Evolutionary conservation across 169 alveolate genomes (phyloP), one percentile per base, ranked within the genome.

Genomic region (Cryptosporidium andersoni): DNA sequence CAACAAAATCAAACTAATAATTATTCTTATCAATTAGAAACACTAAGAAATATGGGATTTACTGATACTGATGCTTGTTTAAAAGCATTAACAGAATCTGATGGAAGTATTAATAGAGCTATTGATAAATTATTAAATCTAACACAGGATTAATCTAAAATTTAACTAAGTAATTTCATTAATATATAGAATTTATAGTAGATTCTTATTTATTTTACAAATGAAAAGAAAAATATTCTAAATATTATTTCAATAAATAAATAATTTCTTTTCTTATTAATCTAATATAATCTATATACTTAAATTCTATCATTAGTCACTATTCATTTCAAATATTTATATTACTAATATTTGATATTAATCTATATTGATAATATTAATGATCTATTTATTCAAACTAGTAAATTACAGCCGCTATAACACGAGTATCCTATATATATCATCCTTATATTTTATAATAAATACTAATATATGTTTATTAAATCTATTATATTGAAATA

Each of bases 41-140:
- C 90, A 45, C 91, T 93, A 74, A 88, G 81, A 25, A 91, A 64
- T 45, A 93, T 93, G 95, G 96, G 96, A 3, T 64, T 93, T 51
- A 89, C 92, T 25, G 95, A 93, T 66, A 88, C 90, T 1, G 91
- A 91, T 3, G 90, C 90, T 49, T 92, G 95, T 63, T 63, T 93
- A 48, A 91, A 82, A 51, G 95, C 95, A 3, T 81, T 93, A 8
- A 88, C 91, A 80, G 92, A 89, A 16, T 80, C 96, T 34, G 93
- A 93, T 60, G 96, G 96, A 51, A 93, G 93, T 80, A 56, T 93
- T 12, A 91, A 90, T 51, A 74, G 90, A 65, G 96, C 96, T 39
- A 68, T 93, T 16, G 95, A 90, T 49, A 82, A 91, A 11, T 74
- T 93, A 51, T 55, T 92, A 51, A 90, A 89, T 36, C 85, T 62